Evolutionary conservation across 306 rosid species (phyloP).

Genomic region (Sphenostylis stenocarpa): DNA sequence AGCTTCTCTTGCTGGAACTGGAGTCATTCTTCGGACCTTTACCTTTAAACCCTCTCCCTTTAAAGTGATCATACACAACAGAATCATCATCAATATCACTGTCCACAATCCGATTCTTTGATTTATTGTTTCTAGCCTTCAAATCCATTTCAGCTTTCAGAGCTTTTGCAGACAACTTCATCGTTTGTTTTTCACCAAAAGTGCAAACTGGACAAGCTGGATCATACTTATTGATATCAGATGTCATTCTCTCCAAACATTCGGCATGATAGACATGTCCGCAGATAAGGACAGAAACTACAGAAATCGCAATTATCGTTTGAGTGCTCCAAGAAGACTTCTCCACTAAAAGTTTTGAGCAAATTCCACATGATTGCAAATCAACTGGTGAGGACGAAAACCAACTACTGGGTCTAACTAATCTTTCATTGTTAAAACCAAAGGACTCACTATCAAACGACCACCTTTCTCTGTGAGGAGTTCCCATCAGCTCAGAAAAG

Average conservation of each 20-base stretch:
- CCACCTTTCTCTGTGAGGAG: slow-evolving; percentile 80
- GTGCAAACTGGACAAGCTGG: slow-evolving; percentile 90
- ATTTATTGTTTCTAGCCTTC: slow-evolving; percentile 66
- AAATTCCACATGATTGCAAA: slow-evolving; percentile 68
- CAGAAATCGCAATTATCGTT: slow-evolving; percentile 55
- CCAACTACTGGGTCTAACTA: slow-evolving; percentile 63
- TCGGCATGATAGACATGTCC: slow-evolving; percentile 92
- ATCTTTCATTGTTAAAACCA: slow-evolving; percentile 68
- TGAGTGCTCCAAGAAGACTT: slow-evolving; percentile 63
- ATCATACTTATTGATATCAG: slow-evolving; percentile 78
- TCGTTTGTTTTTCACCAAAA: slow-evolving; percentile 81
- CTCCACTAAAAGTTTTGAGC: slow-evolving; percentile 64
- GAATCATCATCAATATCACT: slow-evolving; percentile 63
- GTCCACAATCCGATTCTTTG: slow-evolving; percentile 59
- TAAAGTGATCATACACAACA: slow-evolving; percentile 47
- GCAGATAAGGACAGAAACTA: slow-evolving; percentile 79
- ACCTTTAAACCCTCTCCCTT: slow-evolving; percentile 48
- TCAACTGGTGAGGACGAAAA: slow-evolving; percentile 65
- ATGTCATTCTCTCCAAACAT: slow-evolving; percentile 85
- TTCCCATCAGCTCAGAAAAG: slow-evolving; percentile 76
- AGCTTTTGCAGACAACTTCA: slow-evolving; percentile 69
- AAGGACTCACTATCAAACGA: slow-evolving; percentile 87
- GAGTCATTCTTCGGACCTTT: slow-evolving; percentile 56
- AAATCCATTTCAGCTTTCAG: slow-evolving; percentile 77
- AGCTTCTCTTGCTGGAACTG: slow-evolving; percentile 78